These are phyloP conservation scores for Blastobotrys elegans DNA, from an alignment of 1,139 yeast genomes.

Conservation along the genomic window DNA sequence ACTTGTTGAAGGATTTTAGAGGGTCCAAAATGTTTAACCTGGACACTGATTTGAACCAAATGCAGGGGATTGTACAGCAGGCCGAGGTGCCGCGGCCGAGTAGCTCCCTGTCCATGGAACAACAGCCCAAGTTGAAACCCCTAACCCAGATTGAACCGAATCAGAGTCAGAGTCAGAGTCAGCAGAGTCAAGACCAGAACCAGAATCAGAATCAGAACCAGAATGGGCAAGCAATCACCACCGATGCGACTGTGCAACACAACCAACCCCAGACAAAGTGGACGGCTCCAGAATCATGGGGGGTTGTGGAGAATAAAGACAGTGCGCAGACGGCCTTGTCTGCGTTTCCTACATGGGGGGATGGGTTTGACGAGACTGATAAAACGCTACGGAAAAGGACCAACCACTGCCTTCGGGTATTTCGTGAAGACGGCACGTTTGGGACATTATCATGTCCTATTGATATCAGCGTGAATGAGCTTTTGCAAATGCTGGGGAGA, in stretches of 20 bases:
- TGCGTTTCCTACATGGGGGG: conserved; percentile 15
- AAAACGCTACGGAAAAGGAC: conserved; percentile 12
- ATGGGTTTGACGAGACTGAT: conserved; percentile 13
- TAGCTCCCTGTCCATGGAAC: conserved; percentile 5
- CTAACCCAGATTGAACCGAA: neutral
- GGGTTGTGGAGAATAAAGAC: conserved; percentile 40
- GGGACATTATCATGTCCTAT: conserved; percentile 72
- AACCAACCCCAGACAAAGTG: conserved; percentile 36
- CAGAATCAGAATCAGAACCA: neutral
- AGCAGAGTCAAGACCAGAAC: neutral
- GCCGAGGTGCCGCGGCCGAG: neutral
- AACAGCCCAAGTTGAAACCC: conserved; percentile 14
- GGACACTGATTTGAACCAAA: conserved; percentile 47
- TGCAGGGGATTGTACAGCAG: conserved; percentile 47
- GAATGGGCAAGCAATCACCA: conserved; percentile 10
- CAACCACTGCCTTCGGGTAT: conserved; percentile 57
- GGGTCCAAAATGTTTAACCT: conserved; percentile 25
- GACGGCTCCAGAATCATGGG: conserved; percentile 83
- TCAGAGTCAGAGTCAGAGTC: neutral
- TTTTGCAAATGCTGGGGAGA: conserved; percentile 61
- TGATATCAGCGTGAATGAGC: conserved; percentile 72
- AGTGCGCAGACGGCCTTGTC: neutral
- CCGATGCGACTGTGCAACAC: conserved; percentile 5
- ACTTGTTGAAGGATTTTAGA: conserved; percentile 12
- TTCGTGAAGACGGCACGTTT: conserved; percentile 75